Evolutionary conservation across 805 yeast genomes (phyloP).

Genomic region (Isabelozyma rhagii): DNA sequence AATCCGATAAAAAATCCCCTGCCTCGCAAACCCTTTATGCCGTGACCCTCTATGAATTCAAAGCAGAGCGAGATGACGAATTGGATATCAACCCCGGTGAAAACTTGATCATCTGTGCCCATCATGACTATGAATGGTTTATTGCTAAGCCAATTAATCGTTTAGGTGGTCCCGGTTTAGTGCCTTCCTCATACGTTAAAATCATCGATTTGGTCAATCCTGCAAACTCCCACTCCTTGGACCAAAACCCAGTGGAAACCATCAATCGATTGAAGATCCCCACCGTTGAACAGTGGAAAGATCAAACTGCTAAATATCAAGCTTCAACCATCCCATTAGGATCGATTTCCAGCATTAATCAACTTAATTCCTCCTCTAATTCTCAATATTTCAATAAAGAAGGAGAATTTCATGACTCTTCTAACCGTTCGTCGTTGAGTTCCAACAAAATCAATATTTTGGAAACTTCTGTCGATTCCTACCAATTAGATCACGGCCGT

Average conservation of each 20-base stretch:
- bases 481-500: slow-evolving; percentile 77
- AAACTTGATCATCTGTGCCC: slow-evolving; percentile 89
- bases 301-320: slow-evolving; percentile 83
- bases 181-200: slow-evolving; percentile 87
- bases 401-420: slow-evolving; percentile 7
- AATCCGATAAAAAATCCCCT: slow-evolving; percentile 6
- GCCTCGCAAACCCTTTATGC: slow-evolving; percentile 66
- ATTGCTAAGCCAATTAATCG: slow-evolving; percentile 95
- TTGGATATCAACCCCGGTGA: slow-evolving; percentile 83
- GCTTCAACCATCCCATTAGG: slow-evolving; percentile 82
- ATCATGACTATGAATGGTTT: slow-evolving; percentile 95
- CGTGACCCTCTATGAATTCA: slow-evolving; percentile 78
- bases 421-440: slow-evolving; percentile 30
- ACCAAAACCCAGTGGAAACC: slow-evolving; percentile 42
- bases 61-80: slow-evolving; percentile 83
- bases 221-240: slow-evolving; percentile 37
- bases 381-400: slow-evolving; percentile 35
- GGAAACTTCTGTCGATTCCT: slow-evolving; percentile 76
- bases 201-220: slow-evolving; percentile 67
- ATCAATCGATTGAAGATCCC: slow-evolving; percentile 74
- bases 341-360: slow-evolving; percentile 25
- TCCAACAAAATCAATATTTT: slow-evolving; percentile 37
- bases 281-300: slow-evolving; percentile 94
- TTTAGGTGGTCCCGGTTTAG: slow-evolving; percentile 95
- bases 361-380: slow-evolving; percentile 32